Percentiles rank a stretch among this genome's conserved stretches.
Evolutionary conservation across 306 rosid species (phyloP).

Genomic region (Lathyrus oleraceus): DNA sequence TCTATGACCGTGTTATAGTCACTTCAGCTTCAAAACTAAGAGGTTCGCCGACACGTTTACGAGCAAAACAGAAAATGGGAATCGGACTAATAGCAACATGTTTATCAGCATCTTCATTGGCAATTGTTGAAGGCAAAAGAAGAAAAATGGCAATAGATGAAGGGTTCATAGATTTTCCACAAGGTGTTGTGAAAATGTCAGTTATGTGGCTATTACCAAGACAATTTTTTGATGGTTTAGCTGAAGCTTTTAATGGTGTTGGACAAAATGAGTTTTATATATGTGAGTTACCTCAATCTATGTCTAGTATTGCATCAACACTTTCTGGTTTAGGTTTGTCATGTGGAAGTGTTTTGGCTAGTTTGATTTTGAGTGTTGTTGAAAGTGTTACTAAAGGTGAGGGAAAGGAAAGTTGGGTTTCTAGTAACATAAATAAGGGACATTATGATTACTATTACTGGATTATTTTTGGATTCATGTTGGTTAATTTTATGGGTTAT

Average conservation of each 20-base stretch:
- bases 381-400: constrained; percentile 7
- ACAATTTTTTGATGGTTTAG: constrained; percentile 1
- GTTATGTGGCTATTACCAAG: constrained; percentile 10
- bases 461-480: constrained; percentile 9
- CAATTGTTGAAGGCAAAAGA: constrained; percentile 36
- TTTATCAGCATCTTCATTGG: constrained; percentile 21
- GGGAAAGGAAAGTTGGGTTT: constrained; percentile 14
- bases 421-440: constrained; percentile 24
- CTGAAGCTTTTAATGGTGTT: constrained; percentile 12
- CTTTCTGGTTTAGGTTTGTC: constrained; percentile 11
- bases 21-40: not conserved
- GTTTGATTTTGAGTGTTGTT: constrained; percentile 6
- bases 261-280: constrained; percentile 13
- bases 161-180: constrained; percentile 31
- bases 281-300: constrained; percentile 12
- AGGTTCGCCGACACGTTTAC: constrained; percentile 8
- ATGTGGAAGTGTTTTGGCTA: constrained; percentile 3
- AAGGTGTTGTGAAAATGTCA: constrained; percentile 41
- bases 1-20: constrained; percentile 13
- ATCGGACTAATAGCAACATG: constrained; percentile 27
- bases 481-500: not conserved
- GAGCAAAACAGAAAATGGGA: constrained; percentile 42
- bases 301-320: constrained; percentile 14
- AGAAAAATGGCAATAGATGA: constrained; percentile 34
- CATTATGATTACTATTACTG: constrained; percentile 21